Evolutionary conservation across 805 yeast species (phyloP), one percentile per base, ranked within the genome.

Genomic region (Cyberlindnera maritima): DNA sequence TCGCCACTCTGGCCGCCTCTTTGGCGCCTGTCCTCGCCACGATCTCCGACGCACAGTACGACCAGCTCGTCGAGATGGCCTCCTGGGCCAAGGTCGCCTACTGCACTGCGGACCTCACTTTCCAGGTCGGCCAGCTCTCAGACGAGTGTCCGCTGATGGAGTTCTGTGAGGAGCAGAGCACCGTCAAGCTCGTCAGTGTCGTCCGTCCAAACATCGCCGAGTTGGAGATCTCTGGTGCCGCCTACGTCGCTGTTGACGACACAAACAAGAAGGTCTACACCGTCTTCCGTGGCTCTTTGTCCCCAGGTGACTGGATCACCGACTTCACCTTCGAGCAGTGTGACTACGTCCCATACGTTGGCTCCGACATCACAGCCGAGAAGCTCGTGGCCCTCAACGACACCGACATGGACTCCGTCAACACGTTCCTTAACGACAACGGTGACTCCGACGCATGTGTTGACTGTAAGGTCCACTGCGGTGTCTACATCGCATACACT

Each of bases 201-300:
- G 32, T 43, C 12, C 43, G 43, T 15, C 62, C 62, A 21, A 32
- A 37, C 13, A 14, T 48, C 2, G 32, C 18, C 3, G 43, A 69
- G 20, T 58, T 70, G 50, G 74, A 75, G 23, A 74, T 74, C 15
- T 63, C 67, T 1, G 84, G 87, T 1, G 70, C 81, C 4, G 88
- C 87, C 0, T 76, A 64, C 57, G 69, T 79, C 23, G 77, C 80
- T 12, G 66, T 74, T 14, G 85, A 81, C 59, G 72, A 71, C 49
- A 52, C 53, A 1, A 57, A 61, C 23, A 59, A 70, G 39, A 70
- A 74, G 39, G 65, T 85, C 5, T 61, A 76, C 17, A 61, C 83
- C 40, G 77, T 71, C 0, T 81, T 81, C 55, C 72, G 89, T 63
- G 94, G 94, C 4, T 79, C 90, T 0, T 66, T 80, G 1, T 72